Evolutionary conservation across 2,329 filamentous ascomycete species (phyloP), one percentile per base, ranked within the genome.

Genomic region (Fusarium brevicatenulatum): DNA sequence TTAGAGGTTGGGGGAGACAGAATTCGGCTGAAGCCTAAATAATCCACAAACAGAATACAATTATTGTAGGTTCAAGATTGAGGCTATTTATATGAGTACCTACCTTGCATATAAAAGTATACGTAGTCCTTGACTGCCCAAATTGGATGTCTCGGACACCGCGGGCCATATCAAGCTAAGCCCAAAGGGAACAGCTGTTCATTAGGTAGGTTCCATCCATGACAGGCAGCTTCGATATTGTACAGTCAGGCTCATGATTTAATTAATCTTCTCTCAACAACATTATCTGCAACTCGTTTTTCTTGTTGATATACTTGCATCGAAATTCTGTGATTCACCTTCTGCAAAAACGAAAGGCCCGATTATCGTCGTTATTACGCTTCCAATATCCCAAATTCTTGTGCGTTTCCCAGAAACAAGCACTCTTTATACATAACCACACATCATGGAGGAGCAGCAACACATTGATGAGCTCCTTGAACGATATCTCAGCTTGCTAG

Each of bases 401-500:
- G 23, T 57, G 28, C n/a, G 32, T 34, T 43, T 12, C 30, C 44
- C 19, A 36, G 37, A 37, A 36, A 57, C 25, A 57, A 58, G 25
- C 40, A 19, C 46, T 30, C 25, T 15, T 15, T 30, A 16, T n/a
- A n/a, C n/a, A 21, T n/a, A n/a, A 36, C 2, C 40, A 50, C 16
- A 13, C 32, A 68, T 23, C 56, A 77, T 77, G 76, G 74, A 76
- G 76, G 76, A 77, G 34, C 80, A 81, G 47, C 63, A 83, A 55
- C 77, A 81, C 37, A 89, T 95, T 62, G 92, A 95, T 79, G 71
- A 77, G 55, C 86, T 94, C 34, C 84, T 94, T 30, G 87, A 88
- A 80, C 86, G 85, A 39, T 94, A 95, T 78, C 88, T 95, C 15
- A 69, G 79, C 60, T 85, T 92, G 4, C 83, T 95, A 3, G 87